A percentile compares a stretch with the other conserved stretches of the same genome.
These are phyloP conservation scores for Solanum habrochaites DNA, from an alignment of 257 asterid species.

Conservation along the genomic window DNA sequence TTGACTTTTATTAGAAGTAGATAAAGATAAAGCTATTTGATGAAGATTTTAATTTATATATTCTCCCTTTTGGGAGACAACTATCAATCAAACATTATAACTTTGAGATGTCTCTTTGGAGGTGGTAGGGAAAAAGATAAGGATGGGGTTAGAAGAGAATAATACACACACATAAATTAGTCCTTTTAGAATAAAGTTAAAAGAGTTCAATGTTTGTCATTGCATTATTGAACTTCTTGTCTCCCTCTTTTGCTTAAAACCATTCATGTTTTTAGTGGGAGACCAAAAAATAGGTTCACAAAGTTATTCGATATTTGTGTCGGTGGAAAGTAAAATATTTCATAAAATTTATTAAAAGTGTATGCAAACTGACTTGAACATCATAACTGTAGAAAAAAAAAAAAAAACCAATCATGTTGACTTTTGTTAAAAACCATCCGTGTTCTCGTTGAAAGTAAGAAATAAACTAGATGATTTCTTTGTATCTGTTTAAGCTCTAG, in stretches of 20 bases:
- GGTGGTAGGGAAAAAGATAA: not conserved
- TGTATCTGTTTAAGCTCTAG: not conserved
- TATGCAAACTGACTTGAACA: not conserved
- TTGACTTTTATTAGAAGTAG: not conserved
- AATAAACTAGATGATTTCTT: not conserved
- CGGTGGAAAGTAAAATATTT: not conserved
- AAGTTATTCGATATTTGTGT: not conserved
- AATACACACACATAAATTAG: not conserved
- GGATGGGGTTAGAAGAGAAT: not conserved
- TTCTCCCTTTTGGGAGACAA: conserved; percentile 76
- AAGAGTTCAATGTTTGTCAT: not conserved
- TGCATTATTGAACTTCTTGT: not conserved
- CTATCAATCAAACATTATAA: not conserved
- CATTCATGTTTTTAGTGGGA: not conserved
- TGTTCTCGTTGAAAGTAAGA: not conserved
- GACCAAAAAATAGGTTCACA: not conserved
- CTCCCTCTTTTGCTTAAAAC: not conserved
- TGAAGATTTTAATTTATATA: conserved; percentile 14
- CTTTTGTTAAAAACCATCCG: not conserved
- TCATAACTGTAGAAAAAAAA: too few relatives aligned
- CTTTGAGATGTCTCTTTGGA: conserved; percentile 1
- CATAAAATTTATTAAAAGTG: not conserved
- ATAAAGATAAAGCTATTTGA: not conserved
- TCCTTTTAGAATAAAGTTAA: not conserved
- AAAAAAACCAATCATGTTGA: not conserved